Base-by-base conservation (phyloP, 176 grass and related monocot species). In the Eleusine coracana region DNA sequence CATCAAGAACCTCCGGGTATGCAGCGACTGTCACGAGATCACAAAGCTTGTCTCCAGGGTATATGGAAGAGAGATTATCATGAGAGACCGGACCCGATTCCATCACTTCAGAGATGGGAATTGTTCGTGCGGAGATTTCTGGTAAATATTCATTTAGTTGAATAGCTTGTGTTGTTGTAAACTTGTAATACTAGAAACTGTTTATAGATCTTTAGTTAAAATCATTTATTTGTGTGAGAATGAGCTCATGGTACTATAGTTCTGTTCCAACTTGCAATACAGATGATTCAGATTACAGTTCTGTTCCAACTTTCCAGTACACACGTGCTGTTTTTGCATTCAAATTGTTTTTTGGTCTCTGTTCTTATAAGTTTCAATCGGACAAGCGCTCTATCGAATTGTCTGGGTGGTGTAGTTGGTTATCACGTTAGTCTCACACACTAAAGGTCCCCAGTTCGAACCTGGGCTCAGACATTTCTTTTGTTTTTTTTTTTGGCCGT, bases 361-460 rank as follows among this genome's bases (percentile, higher is more conserved):
- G 25, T 25, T 25, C 0, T 25, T 11, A 12, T 48, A 48, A 10
- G 12, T 34, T 34, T 34, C 0, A 34, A 34, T 34, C 0, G 31
- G 31, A 34, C 31, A 34, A 34, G 1, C 31, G 31, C 2, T 3
- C 5, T 51, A 51, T 46, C 55, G n/a, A 8, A 56, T 25, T 5
- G 71, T 89, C 76, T 89, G 82, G 82, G 87, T 93, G 91, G 88
- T 94, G 91, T 88, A 88, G 88, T 91, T 78, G 91, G 88, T 93
- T 78, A 87, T 90, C 68, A 85, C 81, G 86, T 68, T 87, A 87
- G 84, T 89, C 87, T 78, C 69, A 89, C 83, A 92, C 83, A 90
- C 87, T 87, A 92, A 70, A 92, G 87, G 88, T 88, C 88, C 88
- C 91, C 91, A 88, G 91, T 89, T 92, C 84, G 91, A 89, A 73